phyloP scores from a whole-genome alignment of 257 asterid species.

The Ballota nigra region DNA sequence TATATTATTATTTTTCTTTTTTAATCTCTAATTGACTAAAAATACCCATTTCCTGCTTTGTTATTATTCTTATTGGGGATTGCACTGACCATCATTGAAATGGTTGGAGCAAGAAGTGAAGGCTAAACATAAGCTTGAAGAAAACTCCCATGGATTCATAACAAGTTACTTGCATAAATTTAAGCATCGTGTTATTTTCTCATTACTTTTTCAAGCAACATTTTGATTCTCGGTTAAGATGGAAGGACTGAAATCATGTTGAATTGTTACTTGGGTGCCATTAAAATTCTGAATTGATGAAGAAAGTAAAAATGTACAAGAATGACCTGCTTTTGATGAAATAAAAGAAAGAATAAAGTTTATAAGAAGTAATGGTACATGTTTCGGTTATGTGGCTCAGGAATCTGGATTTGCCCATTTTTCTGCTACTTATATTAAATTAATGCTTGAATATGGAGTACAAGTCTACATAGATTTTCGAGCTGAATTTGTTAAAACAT shows the following conservation, averaged over 20 bases:
- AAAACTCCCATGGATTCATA: too few relatives aligned
- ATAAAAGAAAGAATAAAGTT: neutral
- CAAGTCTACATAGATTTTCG: too few relatives aligned
- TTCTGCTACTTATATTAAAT: too few relatives aligned
- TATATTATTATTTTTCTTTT: neutral
- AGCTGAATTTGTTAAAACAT: too few relatives aligned
- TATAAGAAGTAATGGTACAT: too few relatives aligned
- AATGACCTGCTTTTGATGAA: neutral
- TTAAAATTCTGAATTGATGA: neutral
- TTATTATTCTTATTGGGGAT: neutral
- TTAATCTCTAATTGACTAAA: neutral
- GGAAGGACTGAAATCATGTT: neutral
- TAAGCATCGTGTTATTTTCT: neutral
- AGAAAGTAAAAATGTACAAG: too few relatives aligned
- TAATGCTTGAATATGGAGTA: too few relatives aligned
- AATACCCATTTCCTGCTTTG: neutral
- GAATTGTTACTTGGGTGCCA: neutral
- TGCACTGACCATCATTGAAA: neutral
- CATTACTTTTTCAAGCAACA: neutral
- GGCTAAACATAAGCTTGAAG: neutral
- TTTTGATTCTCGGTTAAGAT: neutral
- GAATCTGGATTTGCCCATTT: too few relatives aligned
- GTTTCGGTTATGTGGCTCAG: too few relatives aligned
- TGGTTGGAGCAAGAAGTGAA: neutral
- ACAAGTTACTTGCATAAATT: neutral